Conservation (phyloP, 139 green algal genomes). For the Asterochloris sp. region DNA sequence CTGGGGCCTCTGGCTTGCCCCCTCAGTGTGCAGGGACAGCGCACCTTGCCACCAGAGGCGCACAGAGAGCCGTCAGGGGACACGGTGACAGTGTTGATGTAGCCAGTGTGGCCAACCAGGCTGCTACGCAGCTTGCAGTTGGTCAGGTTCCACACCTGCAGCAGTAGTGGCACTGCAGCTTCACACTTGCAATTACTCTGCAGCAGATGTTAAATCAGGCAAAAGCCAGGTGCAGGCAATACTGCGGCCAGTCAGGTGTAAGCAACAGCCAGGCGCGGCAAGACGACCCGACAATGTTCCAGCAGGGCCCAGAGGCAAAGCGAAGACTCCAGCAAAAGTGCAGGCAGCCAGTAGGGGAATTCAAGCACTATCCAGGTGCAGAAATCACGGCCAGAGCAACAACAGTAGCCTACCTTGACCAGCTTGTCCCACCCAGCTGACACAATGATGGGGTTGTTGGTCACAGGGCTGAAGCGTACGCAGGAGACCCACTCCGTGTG, state of each 20-base stretch:
- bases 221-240: too few relatives aligned
- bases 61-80: slow-evolving; percentile 99
- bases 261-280: too few relatives aligned
- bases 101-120: slow-evolving; percentile 93
- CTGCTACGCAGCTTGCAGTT: slow-evolving; percentile 99
- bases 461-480: slow-evolving; percentile 97
- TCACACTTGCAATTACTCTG: neutral
- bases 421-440: slow-evolving; percentile 98
- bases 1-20: neutral
- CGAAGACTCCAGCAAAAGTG: neutral
- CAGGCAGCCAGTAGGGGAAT: neutral
- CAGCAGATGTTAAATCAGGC: neutral
- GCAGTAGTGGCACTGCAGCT: neutral
- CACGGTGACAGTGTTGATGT: slow-evolving; percentile 97
- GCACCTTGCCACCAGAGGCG: slow-evolving; percentile 91
- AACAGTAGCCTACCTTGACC: slow-evolving; percentile 75
- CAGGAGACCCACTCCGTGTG: slow-evolving; percentile 98
- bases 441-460: slow-evolving; percentile 96
- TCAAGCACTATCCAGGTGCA: neutral
- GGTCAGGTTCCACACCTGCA: slow-evolving; percentile 95
- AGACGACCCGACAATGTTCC: too few relatives aligned
- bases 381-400: neutral
- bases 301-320: neutral
- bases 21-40: neutral
- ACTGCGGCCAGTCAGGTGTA: too few relatives aligned